phyloP scores from a whole-genome alignment of 176 grass and related monocot species.

The Poa pratensis region DNA sequence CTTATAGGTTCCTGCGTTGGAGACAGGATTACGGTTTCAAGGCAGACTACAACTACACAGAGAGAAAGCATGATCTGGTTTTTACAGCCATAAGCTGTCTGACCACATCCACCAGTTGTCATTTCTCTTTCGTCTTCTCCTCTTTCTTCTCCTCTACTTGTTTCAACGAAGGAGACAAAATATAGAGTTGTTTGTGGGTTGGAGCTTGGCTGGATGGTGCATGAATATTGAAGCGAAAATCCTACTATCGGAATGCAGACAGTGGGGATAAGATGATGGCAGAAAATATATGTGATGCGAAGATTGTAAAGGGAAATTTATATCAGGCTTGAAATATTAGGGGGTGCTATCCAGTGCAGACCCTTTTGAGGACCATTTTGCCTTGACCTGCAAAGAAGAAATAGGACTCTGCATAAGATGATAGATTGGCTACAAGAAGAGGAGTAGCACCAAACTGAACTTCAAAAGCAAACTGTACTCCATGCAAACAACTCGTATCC shows the following conservation, averaged over 20 bases:
- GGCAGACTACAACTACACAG: not conserved
- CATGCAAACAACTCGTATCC: not conserved
- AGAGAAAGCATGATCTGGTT: conserved; percentile 15
- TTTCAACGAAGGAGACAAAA: not conserved
- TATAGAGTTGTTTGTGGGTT: not conserved
- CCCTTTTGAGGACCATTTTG: conserved; percentile 38
- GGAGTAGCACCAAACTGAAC: not conserved
- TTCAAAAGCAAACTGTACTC: not conserved
- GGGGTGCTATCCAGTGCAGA: conserved; percentile 17
- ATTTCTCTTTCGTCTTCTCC: not conserved
- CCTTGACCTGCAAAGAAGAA: conserved; percentile 29
- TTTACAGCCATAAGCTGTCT: not conserved
- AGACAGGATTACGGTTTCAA: not conserved
- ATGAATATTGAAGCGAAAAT: not conserved
- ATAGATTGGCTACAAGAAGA: not conserved
- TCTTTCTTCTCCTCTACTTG: not conserved
- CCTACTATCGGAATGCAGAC: not conserved
- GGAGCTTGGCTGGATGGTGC: not conserved
- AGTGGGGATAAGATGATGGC: not conserved
- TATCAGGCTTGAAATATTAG: not conserved
- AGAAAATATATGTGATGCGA: not conserved
- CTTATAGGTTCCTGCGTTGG: not conserved
- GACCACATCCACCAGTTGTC: not conserved
- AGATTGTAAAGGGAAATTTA: not conserved
- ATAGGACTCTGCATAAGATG: not conserved